Evolutionary conservation across 1,284 basidiomycete species (phyloP), one percentile per base, ranked within the genome.

Genomic region (Trichosporon asahii): DNA sequence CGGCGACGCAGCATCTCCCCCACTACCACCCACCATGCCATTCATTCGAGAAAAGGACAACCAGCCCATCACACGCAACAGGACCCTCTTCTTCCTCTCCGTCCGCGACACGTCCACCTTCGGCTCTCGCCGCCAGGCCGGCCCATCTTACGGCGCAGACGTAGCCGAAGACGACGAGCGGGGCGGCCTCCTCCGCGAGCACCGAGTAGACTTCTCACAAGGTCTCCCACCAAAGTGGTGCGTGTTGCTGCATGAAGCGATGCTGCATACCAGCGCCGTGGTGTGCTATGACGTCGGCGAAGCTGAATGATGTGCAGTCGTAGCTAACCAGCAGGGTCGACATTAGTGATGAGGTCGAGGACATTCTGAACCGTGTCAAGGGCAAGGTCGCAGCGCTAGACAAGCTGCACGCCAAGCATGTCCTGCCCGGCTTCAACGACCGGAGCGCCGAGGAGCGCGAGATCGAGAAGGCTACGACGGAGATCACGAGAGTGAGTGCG

Each of bases 351-450:
- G 90, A 93, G 83, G 92, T 97, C 49, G 89, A 95, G 79, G 88
- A 90, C 70, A 87, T 93, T 66, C 87, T 97, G 31, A 85, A 85
- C 31, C 87, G 87, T 69, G 88, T 89, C 18, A 88, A 89, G 73
- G 84, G 87, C 70, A 95, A 95, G 86, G 91, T 97, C 80, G 79
- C 87, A 29, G 83, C 88, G 7, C 89, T 98, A 61, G 95, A 98
- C 82, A 95, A 92, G 80, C 88, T 99, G 9, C 95, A 99, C 77
- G 91, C 95, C 72, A 97, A 94, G 82, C 95, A 98, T 82, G 90
- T 92, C 67, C 88, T 99, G 2, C 97, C 97, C 71, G 95, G 94
- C 2, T 99, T 99, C 82, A 88, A 93, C 78, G 97, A 99, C 87
- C 91, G 96, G 69, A 88, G 91, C 1, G 88, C 89, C 15, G 95